Percentiles rank a stretch among this genome's conserved stretches.
Conservation (phyloP, 1,284 basidiomycete species). For the Rhodotorula sp. region DNA sequence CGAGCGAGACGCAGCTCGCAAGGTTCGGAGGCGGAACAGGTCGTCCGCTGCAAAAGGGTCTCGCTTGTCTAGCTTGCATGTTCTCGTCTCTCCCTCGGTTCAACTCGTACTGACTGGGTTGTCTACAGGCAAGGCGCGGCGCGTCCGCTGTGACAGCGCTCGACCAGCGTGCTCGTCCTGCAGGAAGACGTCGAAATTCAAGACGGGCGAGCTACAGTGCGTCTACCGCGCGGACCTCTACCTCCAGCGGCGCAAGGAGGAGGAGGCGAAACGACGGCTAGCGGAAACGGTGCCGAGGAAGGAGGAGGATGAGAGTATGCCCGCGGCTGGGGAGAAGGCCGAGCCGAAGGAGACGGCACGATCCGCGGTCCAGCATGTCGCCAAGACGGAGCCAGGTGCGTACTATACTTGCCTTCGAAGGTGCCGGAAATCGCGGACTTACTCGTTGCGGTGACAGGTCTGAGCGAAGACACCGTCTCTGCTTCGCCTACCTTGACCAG, state of each 20-base stretch:
- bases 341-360: neutral
- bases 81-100: neutral
- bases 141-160: slow-evolving; percentile 24
- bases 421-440: no score
- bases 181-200: neutral
- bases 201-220: slow-evolving; percentile 4
- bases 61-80: slow-evolving; percentile 29
- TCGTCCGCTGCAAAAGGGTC: slow-evolving; percentile 23
- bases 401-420: no score
- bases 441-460: neutral
- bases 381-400: neutral
- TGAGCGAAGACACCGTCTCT: neutral
- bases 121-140: slow-evolving; percentile 21
- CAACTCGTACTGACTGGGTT: neutral
- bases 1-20: neutral
- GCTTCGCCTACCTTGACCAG: neutral
- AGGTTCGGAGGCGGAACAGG: neutral
- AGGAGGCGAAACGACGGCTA: neutral
- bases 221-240: slow-evolving; percentile 25
- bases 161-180: slow-evolving; percentile 24
- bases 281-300: neutral
- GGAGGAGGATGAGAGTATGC: neutral
- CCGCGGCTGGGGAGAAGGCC: no score
- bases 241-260: neutral
- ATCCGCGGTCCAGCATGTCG: neutral